phyloP scores from a whole-genome alignment of 768 basidiomycete genomes.

The Pisolithus orientalis region DNA sequence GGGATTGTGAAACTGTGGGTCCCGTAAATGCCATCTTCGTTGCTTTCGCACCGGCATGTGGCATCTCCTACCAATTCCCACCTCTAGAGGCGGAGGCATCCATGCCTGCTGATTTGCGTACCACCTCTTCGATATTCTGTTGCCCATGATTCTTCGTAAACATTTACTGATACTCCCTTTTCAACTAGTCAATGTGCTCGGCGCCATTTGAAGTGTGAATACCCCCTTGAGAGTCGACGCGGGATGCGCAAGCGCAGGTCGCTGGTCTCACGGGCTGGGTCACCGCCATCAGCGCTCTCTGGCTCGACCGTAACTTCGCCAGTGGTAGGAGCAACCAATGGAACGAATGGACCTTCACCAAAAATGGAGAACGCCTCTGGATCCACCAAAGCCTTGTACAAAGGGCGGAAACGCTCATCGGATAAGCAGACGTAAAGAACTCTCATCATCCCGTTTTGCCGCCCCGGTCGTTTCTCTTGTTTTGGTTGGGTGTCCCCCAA shows the following conservation, averaged over 20 bases:
- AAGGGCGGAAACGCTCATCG: not conserved
- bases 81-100: not conserved
- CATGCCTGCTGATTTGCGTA: constrained; percentile 22
- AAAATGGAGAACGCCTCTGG: not conserved
- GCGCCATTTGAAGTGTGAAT: constrained; percentile 64
- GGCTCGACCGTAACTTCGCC: not conserved
- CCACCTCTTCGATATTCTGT: not conserved
- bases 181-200: constrained; percentile 61
- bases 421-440: not conserved
- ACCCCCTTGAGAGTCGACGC: constrained; percentile 62
- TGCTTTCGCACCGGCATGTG: not conserved
- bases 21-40: not conserved
- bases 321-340: not conserved
- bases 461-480: not conserved
- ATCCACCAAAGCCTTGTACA: not conserved
- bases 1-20: not conserved
- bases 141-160: not conserved
- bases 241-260: constrained; percentile 50
- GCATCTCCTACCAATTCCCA: constrained; percentile 19
- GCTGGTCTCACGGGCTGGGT: constrained; percentile 27
- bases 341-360: not conserved
- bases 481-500: not conserved
- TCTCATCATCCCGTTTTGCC: not conserved
- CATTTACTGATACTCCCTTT: constrained; percentile 19
- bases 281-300: constrained; percentile 9